Evolutionary conservation across 495 filamentous ascomycete species (phyloP), one percentile per base, ranked within the genome.

Genomic region (Penicilliopsis zonata): DNA sequence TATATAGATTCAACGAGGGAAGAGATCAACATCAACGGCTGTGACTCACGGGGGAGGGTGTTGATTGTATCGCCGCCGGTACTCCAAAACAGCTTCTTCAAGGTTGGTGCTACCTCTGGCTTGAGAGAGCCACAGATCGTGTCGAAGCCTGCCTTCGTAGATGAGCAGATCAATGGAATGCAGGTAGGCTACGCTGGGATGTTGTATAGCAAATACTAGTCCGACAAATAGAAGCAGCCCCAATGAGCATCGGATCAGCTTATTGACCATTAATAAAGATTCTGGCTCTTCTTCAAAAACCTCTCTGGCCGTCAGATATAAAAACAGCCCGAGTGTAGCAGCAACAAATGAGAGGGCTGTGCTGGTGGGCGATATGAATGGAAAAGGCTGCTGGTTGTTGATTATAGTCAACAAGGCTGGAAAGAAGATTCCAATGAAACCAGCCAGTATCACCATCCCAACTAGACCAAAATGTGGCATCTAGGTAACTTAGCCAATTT

Each of bases 151-250:
- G 13, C 50, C 62, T 10, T 67, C 43, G 14, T 57, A 49, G 10
- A 70, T 59, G 5, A 72, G 57, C 15, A 58, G 16, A 26, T 71
- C 65, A n/a, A 72, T 67, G 0, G 68, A 65, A 38, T 70, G 53
- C 3, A 49, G 22, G 28, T 54, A 41, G 13, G 41, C 33, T 7
- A 47, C 28, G 20, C 48, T 49, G 18, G 49, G 49, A 18, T 61
- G 54, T 27, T 39, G 44, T 10, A 37, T 28, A n/a, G 47, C 47
- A 18, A 59, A 46, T 15, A 50, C 33, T 3, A 63, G 28, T 19
- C 42, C 49, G 13, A 56, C 38, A 0, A 38, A 42, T 19, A 48
- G 46, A 6, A 60, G 30, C n/a, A 47, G 7, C 8, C 47, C 14
- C 24, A 62, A 44, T 0, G 48, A 13, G 6, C 50, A 12, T 32